phyloP scores from a whole-genome alignment of 768 basidiomycete genomes.

The Suillus ampliporus region DNA sequence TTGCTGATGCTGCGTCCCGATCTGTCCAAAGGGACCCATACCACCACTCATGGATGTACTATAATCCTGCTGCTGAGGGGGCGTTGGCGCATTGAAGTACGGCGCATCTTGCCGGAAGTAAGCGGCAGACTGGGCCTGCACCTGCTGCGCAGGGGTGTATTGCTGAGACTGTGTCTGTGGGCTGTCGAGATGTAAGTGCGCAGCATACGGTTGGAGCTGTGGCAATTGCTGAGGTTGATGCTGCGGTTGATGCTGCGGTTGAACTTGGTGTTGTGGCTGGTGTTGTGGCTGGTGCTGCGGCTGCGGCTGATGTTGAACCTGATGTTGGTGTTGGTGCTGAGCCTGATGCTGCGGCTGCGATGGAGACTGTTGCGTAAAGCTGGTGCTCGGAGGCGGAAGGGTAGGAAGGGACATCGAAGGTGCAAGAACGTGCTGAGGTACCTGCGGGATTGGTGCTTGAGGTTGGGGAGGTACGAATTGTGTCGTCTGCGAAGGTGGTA shows the following conservation, averaged over 20 bases:
- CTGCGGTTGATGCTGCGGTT: slow-evolving; percentile 20
- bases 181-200: slow-evolving; percentile 70
- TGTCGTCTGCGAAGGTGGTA: slow-evolving; percentile 8
- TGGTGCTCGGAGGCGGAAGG: not conserved
- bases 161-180: slow-evolving; percentile 45
- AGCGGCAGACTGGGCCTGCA: slow-evolving; percentile 26
- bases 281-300: slow-evolving; percentile 11
- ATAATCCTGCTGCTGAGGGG: slow-evolving; percentile 65
- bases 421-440: not conserved
- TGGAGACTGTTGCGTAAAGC: slow-evolving; percentile 2
- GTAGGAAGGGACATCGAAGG: slow-evolving; percentile 8
- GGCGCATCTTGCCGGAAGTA: slow-evolving; percentile 79
- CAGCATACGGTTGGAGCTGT: slow-evolving; percentile 55
- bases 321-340: slow-evolving; percentile 37
- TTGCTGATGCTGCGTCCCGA: slow-evolving; percentile 50
- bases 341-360: slow-evolving; percentile 5
- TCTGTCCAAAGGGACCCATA: slow-evolving; percentile 61
- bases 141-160: slow-evolving; percentile 40
- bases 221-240: slow-evolving; percentile 41
- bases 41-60: slow-evolving; percentile 39
- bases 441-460: slow-evolving; percentile 4
- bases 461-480: slow-evolving; percentile 6
- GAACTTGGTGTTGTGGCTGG: slow-evolving; percentile 27
- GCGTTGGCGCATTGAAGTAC: slow-evolving; percentile 82
- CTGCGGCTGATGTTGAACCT: slow-evolving; percentile 19